phyloP scores from a whole-genome alignment of 805 yeast genomes.

The Saccharomycopsis sp. region DNA sequence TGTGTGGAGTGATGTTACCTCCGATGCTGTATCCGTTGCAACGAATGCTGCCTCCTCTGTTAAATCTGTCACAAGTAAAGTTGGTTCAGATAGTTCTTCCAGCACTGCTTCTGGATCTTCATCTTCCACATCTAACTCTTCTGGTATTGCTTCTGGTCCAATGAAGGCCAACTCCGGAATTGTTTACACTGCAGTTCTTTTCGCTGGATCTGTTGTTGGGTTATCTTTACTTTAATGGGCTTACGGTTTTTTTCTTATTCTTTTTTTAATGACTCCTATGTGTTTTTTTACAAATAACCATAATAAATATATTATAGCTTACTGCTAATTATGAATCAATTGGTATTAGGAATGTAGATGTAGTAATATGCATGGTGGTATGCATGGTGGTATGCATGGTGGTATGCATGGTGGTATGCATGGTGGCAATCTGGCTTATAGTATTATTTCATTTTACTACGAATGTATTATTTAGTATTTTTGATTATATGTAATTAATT shows the following conservation, averaged over 20 bases:
- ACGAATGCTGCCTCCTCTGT: not conserved
- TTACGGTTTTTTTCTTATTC: not conserved
- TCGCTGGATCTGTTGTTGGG: conserved; percentile 1
- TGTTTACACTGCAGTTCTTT: not conserved
- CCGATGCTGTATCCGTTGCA: not conserved
- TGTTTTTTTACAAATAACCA: too few relatives aligned
- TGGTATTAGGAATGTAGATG: too few relatives aligned
- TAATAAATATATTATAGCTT: too few relatives aligned
- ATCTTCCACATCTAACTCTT: not conserved
- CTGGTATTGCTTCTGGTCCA: not conserved
- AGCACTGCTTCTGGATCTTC: not conserved
- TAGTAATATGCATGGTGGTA: too few relatives aligned
- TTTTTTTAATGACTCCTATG: not conserved
- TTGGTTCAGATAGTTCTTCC: not conserved
- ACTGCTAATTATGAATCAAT: too few relatives aligned
- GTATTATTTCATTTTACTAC: too few relatives aligned
- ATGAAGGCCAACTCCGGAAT: not conserved
- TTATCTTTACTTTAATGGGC: conserved; percentile 1
- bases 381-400: too few relatives aligned
- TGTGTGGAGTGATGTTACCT: not conserved
- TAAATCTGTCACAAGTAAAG: not conserved
- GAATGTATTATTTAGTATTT: too few relatives aligned
- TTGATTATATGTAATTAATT: too few relatives aligned
- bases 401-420: too few relatives aligned
- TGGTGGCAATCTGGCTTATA: too few relatives aligned